Evolutionary conservation across 192 early-diverging fungal species (phyloP), one percentile per base, ranked within the genome.

Genomic region (Linnemannia hyalina): DNA sequence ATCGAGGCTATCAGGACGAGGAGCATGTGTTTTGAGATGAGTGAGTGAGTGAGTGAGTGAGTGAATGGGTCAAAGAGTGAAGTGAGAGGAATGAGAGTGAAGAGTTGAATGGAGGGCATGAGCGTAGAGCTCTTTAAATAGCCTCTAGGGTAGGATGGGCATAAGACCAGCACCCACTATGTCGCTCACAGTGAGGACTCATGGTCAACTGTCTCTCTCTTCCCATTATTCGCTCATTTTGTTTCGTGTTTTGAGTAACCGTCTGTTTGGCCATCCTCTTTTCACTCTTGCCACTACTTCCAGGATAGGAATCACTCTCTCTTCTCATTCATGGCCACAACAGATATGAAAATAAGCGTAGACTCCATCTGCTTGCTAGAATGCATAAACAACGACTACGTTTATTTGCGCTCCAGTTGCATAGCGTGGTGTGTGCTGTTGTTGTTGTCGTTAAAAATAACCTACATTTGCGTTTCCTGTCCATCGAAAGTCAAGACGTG

Each of bases 381-480:
- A 52, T 52, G 49, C 49, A 52, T 52, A 52, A 52, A 22, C 16
- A 4, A 22, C 18, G 18, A 22, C 16, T 6, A 6, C 0, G 49
- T 5, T 52, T 52, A 20, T 22, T 52, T 22, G 4, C 16, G 5
- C 49, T 52, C 5, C 16, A 52, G 49, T 52, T 18, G 49, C 4
- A 26, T 13, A 65, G 1, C 3, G 11, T 3, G 0, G 29, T 65
- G 29, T 29, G 29, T 29, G 26, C n/a, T 70, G 6, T 2, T 41
- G 26, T 22, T 70, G 5, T 35, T 73, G 49, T 52, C 16, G 49
- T 18, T 52, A 16, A 52, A 16, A 20, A 52, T 52, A 22, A 52
- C 49, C 49, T 73, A 73, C 72, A 41, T 73, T 73, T 23, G 26
- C 72, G 72, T 73, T 73, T 73, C 36, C 26, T 73, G 72, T 73